Evolutionary conservation across 495 filamentous ascomycete genomes (phyloP).

Genomic region (Penicillium macrosclerotiorum): DNA sequence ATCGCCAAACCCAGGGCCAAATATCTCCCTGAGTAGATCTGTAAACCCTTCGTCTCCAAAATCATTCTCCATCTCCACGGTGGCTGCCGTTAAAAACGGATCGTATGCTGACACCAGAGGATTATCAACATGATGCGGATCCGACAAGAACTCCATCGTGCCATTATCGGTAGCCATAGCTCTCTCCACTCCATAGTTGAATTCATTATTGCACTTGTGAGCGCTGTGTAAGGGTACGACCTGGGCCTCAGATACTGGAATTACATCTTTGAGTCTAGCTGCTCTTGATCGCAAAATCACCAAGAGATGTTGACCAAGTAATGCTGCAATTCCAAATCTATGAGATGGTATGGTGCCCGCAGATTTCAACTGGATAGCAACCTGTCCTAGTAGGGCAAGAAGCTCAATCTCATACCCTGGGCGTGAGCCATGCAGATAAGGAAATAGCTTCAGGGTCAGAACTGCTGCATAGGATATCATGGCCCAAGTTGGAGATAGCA

Average conservation of each 20-base stretch:
- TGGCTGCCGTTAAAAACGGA: slow-evolving; percentile 15
- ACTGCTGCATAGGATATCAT: slow-evolving; percentile 31
- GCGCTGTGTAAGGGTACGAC: background rate
- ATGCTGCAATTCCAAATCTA: slow-evolving; percentile 26
- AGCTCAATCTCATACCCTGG: slow-evolving; percentile 19
- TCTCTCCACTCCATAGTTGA: background rate
- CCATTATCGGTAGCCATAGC: background rate
- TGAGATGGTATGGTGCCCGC: slow-evolving; percentile 24
- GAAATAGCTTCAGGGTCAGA: slow-evolving; percentile 22
- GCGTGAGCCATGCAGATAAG: slow-evolving; percentile 9
- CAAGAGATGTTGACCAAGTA: slow-evolving; percentile 27
- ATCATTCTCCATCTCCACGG: slow-evolving; percentile 3
- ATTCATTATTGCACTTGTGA: background rate
- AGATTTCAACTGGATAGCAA: slow-evolving; percentile 22
- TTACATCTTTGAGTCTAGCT: background rate
- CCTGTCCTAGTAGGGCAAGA: slow-evolving; percentile 19
- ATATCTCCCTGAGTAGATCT: slow-evolving; percentile 24
- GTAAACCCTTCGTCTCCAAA: slow-evolving; percentile 20
- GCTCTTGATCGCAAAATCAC: slow-evolving; percentile 18
- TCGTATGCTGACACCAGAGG: slow-evolving; percentile 12
- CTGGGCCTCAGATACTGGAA: background rate
- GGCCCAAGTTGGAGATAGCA: slow-evolving; percentile 33
- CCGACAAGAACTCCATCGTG: background rate
- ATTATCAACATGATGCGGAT: background rate
- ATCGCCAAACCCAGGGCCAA: slow-evolving; percentile 20